These are phyloP conservation scores for Fusarium neocosmosporiellum DNA, from an alignment of 2,329 filamentous ascomycete genomes.

Conservation along the genomic window DNA sequence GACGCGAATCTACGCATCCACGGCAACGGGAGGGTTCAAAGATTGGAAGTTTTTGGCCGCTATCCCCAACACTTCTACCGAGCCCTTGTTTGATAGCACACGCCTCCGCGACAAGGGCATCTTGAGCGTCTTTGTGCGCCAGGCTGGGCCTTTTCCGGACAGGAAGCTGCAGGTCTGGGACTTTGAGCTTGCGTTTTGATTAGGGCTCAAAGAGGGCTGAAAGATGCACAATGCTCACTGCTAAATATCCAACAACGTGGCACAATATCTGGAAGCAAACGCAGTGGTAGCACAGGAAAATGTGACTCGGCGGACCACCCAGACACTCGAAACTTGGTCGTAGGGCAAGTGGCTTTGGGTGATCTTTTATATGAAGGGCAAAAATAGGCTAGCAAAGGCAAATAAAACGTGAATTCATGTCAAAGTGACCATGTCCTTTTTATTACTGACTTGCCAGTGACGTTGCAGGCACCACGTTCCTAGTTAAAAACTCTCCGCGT, in stretches of 20 bases:
- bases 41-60: slow-evolving; percentile 16
- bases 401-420: background rate
- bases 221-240: background rate
- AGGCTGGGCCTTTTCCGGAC: slow-evolving; percentile 15
- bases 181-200: slow-evolving; percentile 22
- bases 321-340: background rate
- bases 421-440: background rate
- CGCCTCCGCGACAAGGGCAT: slow-evolving; percentile 16
- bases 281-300: background rate
- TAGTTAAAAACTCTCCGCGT: background rate
- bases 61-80: slow-evolving; percentile 26
- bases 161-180: slow-evolving; percentile 34
- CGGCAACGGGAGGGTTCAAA: slow-evolving; percentile 5
- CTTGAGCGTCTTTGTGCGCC: slow-evolving; percentile 23
- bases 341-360: background rate
- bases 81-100: slow-evolving; percentile 21
- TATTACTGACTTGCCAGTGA: background rate
- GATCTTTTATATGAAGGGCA: background rate
- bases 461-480: background rate
- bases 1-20: slow-evolving; percentile 20
- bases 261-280: background rate
- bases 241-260: background rate
- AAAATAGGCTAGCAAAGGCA: background rate
- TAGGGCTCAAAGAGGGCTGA: background rate
- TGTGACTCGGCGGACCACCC: background rate